Evolutionary conservation across 148 eudicot species (phyloP).

Genomic region (Salicornia ramosissima): DNA sequence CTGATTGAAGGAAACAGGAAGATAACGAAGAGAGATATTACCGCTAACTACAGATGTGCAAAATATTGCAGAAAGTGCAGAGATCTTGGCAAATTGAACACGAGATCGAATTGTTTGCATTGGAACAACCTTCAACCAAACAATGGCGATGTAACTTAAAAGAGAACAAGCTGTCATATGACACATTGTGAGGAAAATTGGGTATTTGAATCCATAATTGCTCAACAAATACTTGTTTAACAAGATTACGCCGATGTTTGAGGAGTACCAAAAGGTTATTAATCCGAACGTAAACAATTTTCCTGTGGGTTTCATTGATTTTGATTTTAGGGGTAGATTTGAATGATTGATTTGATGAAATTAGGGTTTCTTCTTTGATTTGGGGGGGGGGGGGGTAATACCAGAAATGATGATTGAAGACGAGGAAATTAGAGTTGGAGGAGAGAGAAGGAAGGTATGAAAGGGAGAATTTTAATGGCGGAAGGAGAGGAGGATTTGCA

Average conservation of each 20-base stretch:
- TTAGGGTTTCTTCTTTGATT: constrained; percentile 16
- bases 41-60: constrained; percentile 77
- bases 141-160: constrained; percentile 64
- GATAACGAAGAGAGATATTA: constrained; percentile 60
- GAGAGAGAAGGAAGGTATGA: constrained; percentile 7
- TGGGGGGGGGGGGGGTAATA: neutral
- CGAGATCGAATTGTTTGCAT: constrained; percentile 63
- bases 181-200: constrained; percentile 86
- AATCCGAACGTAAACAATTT: constrained; percentile 60
- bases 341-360: neutral
- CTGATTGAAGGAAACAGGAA: constrained; percentile 76
- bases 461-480: constrained; percentile 13
- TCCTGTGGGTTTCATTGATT: constrained; percentile 37
- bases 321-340: neutral
- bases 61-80: constrained; percentile 56
- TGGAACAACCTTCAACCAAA: constrained; percentile 65
- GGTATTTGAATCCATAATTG: constrained; percentile 85
- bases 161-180: constrained; percentile 91
- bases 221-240: constrained; percentile 70
- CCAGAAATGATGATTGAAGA: neutral
- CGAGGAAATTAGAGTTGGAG: constrained; percentile 15
- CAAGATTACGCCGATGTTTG: constrained; percentile 76
- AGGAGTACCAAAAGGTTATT: constrained; percentile 71
- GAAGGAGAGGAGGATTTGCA: neutral
- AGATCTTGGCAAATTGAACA: constrained; percentile 59